A percentile compares a stretch with the other conserved stretches of the same genome.
phyloP scores from a whole-genome alignment of 495 filamentous ascomycete genomes.

The Tirmania nivea region DNA sequence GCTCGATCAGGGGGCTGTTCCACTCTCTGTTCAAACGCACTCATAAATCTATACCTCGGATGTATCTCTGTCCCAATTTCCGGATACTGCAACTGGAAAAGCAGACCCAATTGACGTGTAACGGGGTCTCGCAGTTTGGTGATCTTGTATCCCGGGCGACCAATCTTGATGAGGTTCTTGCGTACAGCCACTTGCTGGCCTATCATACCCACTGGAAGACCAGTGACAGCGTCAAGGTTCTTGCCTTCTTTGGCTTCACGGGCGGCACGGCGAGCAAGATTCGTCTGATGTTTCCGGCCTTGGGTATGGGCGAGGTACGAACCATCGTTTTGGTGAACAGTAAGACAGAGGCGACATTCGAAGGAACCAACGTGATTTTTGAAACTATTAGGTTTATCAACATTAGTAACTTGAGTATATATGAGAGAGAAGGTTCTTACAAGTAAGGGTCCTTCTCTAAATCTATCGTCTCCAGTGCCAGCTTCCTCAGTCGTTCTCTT shows the following conservation, averaged over 20 bases:
- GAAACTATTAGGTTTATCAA: constrained; percentile 42
- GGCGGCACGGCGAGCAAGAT: constrained; percentile 88
- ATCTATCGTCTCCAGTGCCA: constrained; percentile 96
- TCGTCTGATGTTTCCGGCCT: constrained; percentile 96
- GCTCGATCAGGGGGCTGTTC: constrained; percentile 86
- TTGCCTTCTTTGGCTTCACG: constrained; percentile 76
- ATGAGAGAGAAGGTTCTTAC: constrained; percentile 5
- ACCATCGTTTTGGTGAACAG: constrained; percentile 99
- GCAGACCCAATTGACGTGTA: constrained; percentile 67
- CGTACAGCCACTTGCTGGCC: constrained; percentile 53
- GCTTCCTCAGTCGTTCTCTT: constrained; percentile 28
- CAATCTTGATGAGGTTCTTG: constrained; percentile 91
- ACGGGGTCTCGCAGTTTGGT: constrained; percentile 82
- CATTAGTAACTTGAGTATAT: no score
- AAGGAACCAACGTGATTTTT: constrained; percentile 98
- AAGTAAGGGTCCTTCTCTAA: constrained; percentile 99
- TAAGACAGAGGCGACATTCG: constrained; percentile 92
- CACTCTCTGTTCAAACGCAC: constrained; percentile 84
- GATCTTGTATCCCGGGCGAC: constrained; percentile 91
- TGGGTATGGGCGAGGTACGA: constrained; percentile 98
- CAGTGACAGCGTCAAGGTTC: constrained; percentile 52
- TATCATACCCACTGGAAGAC: constrained; percentile 49
- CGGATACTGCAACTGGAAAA: constrained; percentile 91
- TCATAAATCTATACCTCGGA: constrained; percentile 89
- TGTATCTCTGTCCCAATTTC: constrained; percentile 57